Conservation (phyloP, 2,329 filamentous ascomycete species). For the Aspergillus nomiae region DNA sequence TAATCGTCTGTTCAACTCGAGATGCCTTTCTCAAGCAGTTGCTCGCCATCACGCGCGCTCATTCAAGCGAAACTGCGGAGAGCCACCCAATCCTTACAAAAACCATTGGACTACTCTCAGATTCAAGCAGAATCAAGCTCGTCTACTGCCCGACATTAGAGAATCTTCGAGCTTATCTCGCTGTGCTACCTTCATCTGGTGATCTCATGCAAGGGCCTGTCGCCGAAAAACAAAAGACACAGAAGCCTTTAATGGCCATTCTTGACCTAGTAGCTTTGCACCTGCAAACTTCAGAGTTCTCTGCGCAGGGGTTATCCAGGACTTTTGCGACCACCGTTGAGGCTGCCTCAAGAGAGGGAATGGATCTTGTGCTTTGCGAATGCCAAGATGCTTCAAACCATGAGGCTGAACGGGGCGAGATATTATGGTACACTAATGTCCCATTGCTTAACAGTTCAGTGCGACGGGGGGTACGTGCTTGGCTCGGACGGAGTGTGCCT, state of each 20-base stretch:
- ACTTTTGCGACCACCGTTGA: constrained; percentile 46
- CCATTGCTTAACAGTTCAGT: constrained; percentile 64
- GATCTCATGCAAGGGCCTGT: constrained; percentile 1
- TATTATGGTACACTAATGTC: constrained; percentile 53
- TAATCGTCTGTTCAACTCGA: constrained; percentile 71
- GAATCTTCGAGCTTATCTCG: constrained; percentile 74
- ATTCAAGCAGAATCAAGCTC: constrained; percentile 68
- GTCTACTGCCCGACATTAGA: constrained; percentile 75
- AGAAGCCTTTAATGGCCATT: constrained; percentile 39
- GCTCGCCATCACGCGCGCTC: constrained; percentile 47
- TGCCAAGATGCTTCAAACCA: constrained; percentile 36
- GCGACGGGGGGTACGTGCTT: constrained; percentile 49
- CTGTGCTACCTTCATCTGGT: constrained; percentile 47
- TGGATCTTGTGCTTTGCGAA: constrained; percentile 45
- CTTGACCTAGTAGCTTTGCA: constrained; percentile 46
- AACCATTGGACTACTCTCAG: constrained; percentile 69
- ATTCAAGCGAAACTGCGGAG: constrained; percentile 17
- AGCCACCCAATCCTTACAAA: constrained; percentile 57
- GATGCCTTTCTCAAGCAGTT: constrained; percentile 66
- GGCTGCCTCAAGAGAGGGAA: constrained; percentile 30
- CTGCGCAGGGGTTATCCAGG: constrained; percentile 50
- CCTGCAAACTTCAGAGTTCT: constrained; percentile 47
- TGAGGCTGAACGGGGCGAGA: constrained; percentile 34
- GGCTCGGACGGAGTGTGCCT: constrained; percentile 61
- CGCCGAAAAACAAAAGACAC: constrained; percentile 3